Base-by-base conservation (phyloP, 495 filamentous ascomycete genomes). In the Neurospora sp. region DNA sequence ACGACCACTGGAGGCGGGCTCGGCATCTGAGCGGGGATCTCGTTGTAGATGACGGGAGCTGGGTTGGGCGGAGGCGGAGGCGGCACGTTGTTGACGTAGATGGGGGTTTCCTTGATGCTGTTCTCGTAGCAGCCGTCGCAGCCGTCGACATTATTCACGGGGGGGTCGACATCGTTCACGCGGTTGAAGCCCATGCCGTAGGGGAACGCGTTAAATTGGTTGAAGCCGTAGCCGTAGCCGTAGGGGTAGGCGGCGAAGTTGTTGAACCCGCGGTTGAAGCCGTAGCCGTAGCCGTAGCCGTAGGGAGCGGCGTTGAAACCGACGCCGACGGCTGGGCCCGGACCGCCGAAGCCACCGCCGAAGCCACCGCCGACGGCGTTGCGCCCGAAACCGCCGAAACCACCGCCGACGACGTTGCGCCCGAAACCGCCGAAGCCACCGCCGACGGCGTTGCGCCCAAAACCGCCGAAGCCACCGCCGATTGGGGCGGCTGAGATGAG, bases 341-440 rank as follows among this genome's bases (percentile, higher is more conserved):
- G 31, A 27, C 46, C 46, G 76, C 88, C 86, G 31, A 87, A 86
- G 75, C 86, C 85, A 72, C 82, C 82, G 54, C 44, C 44, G 44
- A 49, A 20, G 8, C 44, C 44, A n/a, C 42, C 41, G 41, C 16
- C 41, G 4, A 40, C 42, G 16, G 42, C 42, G 42, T 6, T 18
- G 16, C 42, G 16, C 5, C 42, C 42, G 6, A 44, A 44, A 44
- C 41, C 41, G 6, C 39, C 39, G 4, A 40, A 2, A 11, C 39
- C 39, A 40, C 39, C 39, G 39, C n/a, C n/a, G n/a, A n/a, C n/a
- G n/a, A n/a, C n/a, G n/a, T n/a, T n/a, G n/a, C n/a, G n/a, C n/a
- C n/a, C n/a, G n/a, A n/a, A n/a, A n/a, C n/a, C n/a, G 39, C 46
- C 35, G 35, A 35, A 35, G 4, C 35, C 35, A 35, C 35, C 35